phyloP scores from a whole-genome alignment of 306 rosid genomes.

The Trifolium dubium region DNA sequence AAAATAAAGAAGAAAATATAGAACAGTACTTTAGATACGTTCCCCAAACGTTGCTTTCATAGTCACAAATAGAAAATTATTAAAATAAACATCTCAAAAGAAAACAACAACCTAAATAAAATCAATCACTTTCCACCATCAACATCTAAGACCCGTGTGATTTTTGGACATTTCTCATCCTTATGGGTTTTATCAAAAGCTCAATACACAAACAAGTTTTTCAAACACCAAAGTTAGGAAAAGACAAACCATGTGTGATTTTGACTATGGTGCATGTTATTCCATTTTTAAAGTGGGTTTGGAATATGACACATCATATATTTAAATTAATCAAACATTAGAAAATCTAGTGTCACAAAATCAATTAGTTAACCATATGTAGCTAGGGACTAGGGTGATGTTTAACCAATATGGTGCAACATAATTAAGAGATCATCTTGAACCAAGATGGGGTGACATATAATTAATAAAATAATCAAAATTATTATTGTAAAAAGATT shows the following conservation, averaged over 20 bases:
- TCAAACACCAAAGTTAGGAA: conserved; percentile 45
- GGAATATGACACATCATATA: conserved; percentile 34
- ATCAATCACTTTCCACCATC: conserved; percentile 60
- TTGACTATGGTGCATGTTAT: conserved; percentile 38
- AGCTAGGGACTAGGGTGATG: not conserved
- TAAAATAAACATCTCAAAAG: conserved; percentile 37
- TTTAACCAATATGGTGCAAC: not conserved
- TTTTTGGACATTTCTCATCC: conserved; percentile 53
- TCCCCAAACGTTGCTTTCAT: conserved; percentile 60
- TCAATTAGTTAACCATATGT: not conserved
- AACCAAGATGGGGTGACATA: not conserved
- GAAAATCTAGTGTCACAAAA: not conserved
- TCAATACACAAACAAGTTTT: conserved; percentile 33
- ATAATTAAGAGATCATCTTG: not conserved
- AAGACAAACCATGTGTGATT: conserved; percentile 63
- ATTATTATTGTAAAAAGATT: no score
- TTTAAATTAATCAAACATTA: not conserved
- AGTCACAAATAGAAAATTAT: conserved; percentile 39
- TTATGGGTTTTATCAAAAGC: conserved; percentile 51
- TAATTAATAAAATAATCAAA: not conserved
- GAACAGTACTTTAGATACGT: conserved; percentile 39
- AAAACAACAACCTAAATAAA: conserved; percentile 50
- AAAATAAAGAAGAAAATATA: conserved; percentile 24
- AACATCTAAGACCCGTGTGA: conserved; percentile 62
- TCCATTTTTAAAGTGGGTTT: conserved; percentile 39